Conservation (phyloP, 768 basidiomycete species). For the Suillus paluster region DNA sequence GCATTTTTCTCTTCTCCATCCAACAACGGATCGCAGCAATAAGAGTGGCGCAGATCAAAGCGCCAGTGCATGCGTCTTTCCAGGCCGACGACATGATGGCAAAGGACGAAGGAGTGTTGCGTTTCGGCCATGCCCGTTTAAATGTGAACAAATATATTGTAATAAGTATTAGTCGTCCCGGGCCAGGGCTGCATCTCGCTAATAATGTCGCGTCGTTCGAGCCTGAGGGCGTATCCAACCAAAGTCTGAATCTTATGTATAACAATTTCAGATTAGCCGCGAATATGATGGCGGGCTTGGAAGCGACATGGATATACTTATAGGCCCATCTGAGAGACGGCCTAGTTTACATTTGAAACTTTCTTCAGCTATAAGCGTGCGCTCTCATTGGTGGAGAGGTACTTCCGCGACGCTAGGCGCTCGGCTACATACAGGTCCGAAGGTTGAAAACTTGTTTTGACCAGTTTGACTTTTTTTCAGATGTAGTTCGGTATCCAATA, state of each 20-base stretch:
- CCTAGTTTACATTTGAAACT: too few species aligned
- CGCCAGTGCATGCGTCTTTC: slow-evolving; percentile 17
- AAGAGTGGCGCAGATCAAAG: slow-evolving; percentile 15
- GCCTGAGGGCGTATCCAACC: too few species aligned
- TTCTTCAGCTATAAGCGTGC: too few species aligned
- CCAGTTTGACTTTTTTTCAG: too few species aligned
- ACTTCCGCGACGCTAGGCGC: too few species aligned
- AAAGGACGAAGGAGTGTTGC: neutral
- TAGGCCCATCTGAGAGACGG: too few species aligned
- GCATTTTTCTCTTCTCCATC: slow-evolving; percentile 7
- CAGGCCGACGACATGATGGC: slow-evolving; percentile 9
- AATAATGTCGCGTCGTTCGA: neutral
- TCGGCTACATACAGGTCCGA: too few species aligned
- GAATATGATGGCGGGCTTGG: neutral
- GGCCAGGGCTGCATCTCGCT: neutral
- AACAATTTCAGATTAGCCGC: neutral
- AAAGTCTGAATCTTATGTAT: too few species aligned
- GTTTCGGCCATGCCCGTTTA: neutral
- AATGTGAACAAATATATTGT: neutral
- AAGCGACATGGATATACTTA: too few species aligned
- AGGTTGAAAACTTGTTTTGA: too few species aligned
- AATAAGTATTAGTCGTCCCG: neutral
- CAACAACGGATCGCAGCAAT: slow-evolving; percentile 11
- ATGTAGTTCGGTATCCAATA: too few species aligned
- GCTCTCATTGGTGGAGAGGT: too few species aligned